Evolutionary conservation across 2,329 filamentous ascomycete species (phyloP).

Genomic region (Lasiodiplodia gonubiensis): DNA sequence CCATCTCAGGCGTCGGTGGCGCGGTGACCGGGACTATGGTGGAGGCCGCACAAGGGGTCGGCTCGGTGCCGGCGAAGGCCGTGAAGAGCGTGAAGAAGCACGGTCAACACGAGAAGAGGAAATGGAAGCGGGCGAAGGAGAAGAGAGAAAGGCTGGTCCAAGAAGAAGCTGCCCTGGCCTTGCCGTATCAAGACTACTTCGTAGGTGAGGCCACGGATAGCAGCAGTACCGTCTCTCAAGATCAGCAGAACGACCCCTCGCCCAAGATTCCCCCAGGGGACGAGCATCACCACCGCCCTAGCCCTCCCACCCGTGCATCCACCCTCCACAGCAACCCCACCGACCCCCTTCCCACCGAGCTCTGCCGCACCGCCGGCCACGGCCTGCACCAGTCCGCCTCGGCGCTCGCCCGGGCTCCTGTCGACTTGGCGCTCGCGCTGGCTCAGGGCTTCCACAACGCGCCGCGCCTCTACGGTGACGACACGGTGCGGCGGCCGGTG

Average conservation of each 20-base stretch:
- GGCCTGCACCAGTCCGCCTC: constrained; percentile 59
- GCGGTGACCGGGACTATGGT: constrained; percentile 65
- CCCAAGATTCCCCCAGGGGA: neutral
- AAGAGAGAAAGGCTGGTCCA: neutral
- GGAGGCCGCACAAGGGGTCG: constrained; percentile 67
- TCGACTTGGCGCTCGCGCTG: constrained; percentile 65
- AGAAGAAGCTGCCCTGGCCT: neutral
- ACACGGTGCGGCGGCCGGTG: constrained; percentile 68
- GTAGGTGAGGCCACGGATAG: neutral
- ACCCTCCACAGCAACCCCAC: constrained; percentile 38
- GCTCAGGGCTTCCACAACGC: constrained; percentile 75
- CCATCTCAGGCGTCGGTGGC: constrained; percentile 69
- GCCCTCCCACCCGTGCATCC: constrained; percentile 30
- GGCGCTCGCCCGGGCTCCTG: constrained; percentile 63
- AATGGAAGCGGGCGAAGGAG: constrained; percentile 43
- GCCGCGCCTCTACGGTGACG: constrained; percentile 71
- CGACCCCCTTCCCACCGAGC: constrained; percentile 43
- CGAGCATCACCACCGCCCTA: constrained; percentile 28
- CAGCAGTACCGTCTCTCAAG: no score
- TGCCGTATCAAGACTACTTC: neutral
- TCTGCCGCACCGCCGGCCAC: constrained; percentile 57
- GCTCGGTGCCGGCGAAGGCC: constrained; percentile 67
- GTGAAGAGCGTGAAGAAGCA: constrained; percentile 61
- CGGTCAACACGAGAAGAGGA: constrained; percentile 54
- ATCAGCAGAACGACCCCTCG: neutral